Evolutionary conservation across 2,329 filamentous ascomycete species (phyloP), one percentile per base, ranked within the genome.

Genomic region (Talaromyces sp.): DNA sequence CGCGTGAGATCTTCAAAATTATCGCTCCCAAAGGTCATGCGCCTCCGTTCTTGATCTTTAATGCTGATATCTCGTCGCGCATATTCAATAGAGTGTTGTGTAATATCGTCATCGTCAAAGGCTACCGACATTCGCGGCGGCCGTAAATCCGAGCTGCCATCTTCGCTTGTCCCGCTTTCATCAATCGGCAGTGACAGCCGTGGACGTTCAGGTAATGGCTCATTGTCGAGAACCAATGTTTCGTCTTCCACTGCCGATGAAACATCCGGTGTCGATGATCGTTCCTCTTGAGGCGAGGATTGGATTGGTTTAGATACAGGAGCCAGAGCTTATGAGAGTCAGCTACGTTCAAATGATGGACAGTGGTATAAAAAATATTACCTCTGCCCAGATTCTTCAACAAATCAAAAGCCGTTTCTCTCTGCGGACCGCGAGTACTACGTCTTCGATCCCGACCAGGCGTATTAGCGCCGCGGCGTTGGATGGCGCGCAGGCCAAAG

Each of bases 331-430:
- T 9, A 40, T 62, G 44, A 51, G 59, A 54, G 28, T 27, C 54
- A 42, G 44, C 61, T 52, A 14, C 23, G 44, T 18, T 34, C 6
- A 14, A 53, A 27, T 31, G 5, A 8, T 14, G 27, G 23, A 27
- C 42, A 30, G 23, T 31, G 12, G 14, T 14, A 10, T 7, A 9
- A 23, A 40, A 28, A 33, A 5, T n/a, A 34, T 30, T 74, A 81
- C 82, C 75, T 77, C 75, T 82, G 58, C 83, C 83, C 8, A 86
- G 70, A 59, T 82, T 81, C 55, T 79, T 75, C 58, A 85, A 68
- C 30, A 83, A 78, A 67, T 85, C 82, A 65, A 84, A 80, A 4
- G 83, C 83, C 6, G 83, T 85, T 68, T 85, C 83, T 47, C 82
- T 73, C 67, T 82, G 79, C 60, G 81, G 65, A 27, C 61, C 61